Conservation (phyloP, 495 filamentous ascomycete species). For the Sabuloglossum arenarium region DNA sequence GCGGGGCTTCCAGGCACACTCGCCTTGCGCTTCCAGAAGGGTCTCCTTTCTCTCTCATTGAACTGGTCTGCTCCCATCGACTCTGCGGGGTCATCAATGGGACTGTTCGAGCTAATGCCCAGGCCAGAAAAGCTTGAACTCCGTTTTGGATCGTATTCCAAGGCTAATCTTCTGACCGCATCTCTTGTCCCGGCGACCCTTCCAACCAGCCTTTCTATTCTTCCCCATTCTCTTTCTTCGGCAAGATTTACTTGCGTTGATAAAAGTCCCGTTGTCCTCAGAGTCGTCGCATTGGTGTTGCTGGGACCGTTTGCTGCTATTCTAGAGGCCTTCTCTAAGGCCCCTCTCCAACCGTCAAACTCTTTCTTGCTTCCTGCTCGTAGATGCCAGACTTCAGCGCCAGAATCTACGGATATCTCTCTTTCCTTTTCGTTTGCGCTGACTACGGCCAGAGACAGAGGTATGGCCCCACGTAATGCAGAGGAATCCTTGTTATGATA, state of each 20-base stretch:
- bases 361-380: conserved; percentile 61
- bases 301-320: conserved; percentile 13
- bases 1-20: conserved; percentile 25
- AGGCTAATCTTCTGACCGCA: conserved; percentile 63
- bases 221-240: conserved; percentile 69
- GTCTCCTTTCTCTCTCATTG: conserved; percentile 23
- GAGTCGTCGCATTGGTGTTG: conserved; percentile 8
- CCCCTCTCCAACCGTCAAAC: conserved; percentile 68
- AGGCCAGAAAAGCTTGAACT: conserved; percentile 13
- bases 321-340: conserved; percentile 55
- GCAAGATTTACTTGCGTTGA: conserved; percentile 11
- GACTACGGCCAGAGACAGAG: conserved; percentile 73
- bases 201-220: conserved; percentile 63
- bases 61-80: conserved; percentile 21
- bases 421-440: conserved; percentile 66
- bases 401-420: conserved; percentile 92
- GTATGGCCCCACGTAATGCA: conserved; percentile 76
- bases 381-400: conserved; percentile 95
- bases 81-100: conserved; percentile 5
- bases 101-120: conserved; percentile 22
- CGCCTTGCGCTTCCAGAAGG: conserved; percentile 86
- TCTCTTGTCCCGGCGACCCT: conserved; percentile 74
- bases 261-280: background rate
- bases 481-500: conserved; percentile 86
- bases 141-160: conserved; percentile 54